These are phyloP conservation scores for Chalaropsis ovoidea DNA, from an alignment of 2,329 filamentous ascomycete genomes.

Conservation along the genomic window DNA sequence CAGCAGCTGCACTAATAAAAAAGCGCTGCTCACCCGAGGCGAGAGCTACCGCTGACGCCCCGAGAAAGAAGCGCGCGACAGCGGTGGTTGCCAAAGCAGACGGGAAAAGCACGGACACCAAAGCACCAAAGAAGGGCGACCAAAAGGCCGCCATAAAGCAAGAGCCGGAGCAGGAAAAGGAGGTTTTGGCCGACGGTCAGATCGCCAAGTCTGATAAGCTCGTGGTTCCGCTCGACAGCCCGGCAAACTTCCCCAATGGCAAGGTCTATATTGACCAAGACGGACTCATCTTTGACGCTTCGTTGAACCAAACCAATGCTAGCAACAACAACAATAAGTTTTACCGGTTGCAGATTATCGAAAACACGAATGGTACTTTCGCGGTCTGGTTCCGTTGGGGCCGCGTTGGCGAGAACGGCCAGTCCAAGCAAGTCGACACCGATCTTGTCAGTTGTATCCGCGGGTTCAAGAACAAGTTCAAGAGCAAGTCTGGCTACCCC, in stretches of 20 bases:
- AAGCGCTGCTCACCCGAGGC: neutral
- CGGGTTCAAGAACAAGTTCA: slow-evolving; percentile 53
- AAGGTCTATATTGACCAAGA: slow-evolving; percentile 56
- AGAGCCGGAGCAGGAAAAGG: slow-evolving; percentile 31
- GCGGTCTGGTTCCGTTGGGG: slow-evolving; percentile 68
- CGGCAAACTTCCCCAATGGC: slow-evolving; percentile 33
- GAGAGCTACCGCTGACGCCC: neutral
- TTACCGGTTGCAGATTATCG: slow-evolving; percentile 57
- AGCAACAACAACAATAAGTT: slow-evolving; percentile 72
- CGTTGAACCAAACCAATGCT: slow-evolving; percentile 67
- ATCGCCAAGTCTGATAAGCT: slow-evolving; percentile 40
- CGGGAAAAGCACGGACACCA: slow-evolving; percentile 27
- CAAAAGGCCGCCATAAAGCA: slow-evolving; percentile 29
- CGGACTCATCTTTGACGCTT: slow-evolving; percentile 65
- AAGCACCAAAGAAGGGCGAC: slow-evolving; percentile 26
- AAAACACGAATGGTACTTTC: slow-evolving; percentile 15
- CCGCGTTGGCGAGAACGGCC: slow-evolving; percentile 55
- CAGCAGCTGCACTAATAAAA: neutral
- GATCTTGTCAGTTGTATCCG: slow-evolving; percentile 37
- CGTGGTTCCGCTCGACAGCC: slow-evolving; percentile 44
- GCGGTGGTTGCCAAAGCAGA: neutral
- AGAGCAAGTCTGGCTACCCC: slow-evolving; percentile 47
- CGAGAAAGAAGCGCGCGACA: neutral
- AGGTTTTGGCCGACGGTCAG: slow-evolving; percentile 36
- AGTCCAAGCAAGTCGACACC: slow-evolving; percentile 38